Conservation (phyloP, 305 asterid species). For the Rubia occidens region DNA sequence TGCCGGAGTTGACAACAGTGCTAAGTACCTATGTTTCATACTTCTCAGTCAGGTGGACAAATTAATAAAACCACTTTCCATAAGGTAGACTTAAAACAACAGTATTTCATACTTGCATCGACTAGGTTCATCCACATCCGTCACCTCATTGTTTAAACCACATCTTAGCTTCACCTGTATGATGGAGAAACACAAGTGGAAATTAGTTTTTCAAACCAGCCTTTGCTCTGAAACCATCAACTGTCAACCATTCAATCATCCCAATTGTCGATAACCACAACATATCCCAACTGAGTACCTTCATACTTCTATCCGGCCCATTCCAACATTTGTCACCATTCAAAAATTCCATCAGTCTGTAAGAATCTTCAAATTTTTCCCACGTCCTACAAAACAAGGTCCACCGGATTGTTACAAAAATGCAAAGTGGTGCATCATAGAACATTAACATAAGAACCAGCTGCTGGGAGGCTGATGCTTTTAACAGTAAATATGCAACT, state of each 20-base stretch:
- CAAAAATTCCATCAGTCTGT: conserved; percentile 54
- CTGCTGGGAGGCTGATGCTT: not conserved
- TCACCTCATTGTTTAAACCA: conserved; percentile 71
- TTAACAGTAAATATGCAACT: too few species aligned
- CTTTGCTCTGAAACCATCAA: not conserved
- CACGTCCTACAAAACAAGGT: conserved; percentile 48
- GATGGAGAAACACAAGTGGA: conserved; percentile 13
- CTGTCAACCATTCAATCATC: not conserved
- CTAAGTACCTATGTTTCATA: conserved; percentile 51
- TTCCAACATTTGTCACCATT: conserved; percentile 98
- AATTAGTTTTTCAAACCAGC: not conserved
- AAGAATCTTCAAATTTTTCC: conserved; percentile 86
- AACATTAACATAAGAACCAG: not conserved
- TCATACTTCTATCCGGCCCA: conserved; percentile 89
- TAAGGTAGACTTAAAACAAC: not conserved
- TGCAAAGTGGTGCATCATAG: not conserved
- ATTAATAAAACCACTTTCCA: not conserved
- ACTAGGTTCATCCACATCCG: conserved; percentile 92
- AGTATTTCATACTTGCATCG: conserved; percentile 81
- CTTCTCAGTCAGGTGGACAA: conserved; percentile 14
- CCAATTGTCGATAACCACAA: not conserved
- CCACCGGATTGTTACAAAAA: conserved; percentile 10
- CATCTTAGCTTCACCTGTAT: conserved; percentile 81
- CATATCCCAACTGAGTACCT: conserved; percentile 31
- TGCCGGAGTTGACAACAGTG: conserved; percentile 76